phyloP scores from a whole-genome alignment of 805 yeast genomes.

The Yamadazyma tumulicola region DNA sequence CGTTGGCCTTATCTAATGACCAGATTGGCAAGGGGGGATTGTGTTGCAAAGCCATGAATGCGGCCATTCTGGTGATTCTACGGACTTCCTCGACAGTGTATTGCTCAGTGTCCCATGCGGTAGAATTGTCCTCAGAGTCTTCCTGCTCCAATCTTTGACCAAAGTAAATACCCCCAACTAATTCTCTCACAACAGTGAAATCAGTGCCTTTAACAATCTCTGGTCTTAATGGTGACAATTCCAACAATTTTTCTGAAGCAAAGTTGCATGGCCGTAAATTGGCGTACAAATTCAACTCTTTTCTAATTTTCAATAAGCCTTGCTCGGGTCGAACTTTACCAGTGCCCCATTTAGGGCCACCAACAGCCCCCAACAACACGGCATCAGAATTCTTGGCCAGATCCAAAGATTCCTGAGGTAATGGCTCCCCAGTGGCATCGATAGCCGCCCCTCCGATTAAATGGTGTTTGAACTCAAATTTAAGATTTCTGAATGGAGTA shows the following conservation, averaged over 20 bases:
- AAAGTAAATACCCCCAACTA: constrained; percentile 97
- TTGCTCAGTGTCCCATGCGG: constrained; percentile 91
- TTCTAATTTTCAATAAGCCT: constrained; percentile 90
- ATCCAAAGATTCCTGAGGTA: constrained; percentile 78
- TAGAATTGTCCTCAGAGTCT: constrained; percentile 56
- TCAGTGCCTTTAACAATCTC: constrained; percentile 88
- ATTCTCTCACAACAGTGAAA: constrained; percentile 90
- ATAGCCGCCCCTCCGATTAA: constrained; percentile 98
- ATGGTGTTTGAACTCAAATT: constrained; percentile 77
- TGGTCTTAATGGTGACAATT: constrained; percentile 82
- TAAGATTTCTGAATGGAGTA: constrained; percentile 38
- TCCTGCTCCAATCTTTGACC: constrained; percentile 94
- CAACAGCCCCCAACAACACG: constrained; percentile 96
- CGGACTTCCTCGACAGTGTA: constrained; percentile 90
- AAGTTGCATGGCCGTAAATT: constrained; percentile 96
- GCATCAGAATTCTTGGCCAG: constrained; percentile 90
- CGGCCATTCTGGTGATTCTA: constrained; percentile 98
- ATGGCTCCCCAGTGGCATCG: constrained; percentile 92
- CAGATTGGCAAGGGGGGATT: constrained; percentile 93
- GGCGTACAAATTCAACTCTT: constrained; percentile 91
- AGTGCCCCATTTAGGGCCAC: constrained; percentile 99
- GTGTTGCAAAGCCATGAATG: constrained; percentile 88
- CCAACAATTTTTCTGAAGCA: constrained; percentile 77
- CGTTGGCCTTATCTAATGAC: constrained; percentile 97
- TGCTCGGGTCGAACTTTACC: constrained; percentile 96